Evolutionary conservation across 495 filamentous ascomycete genomes (phyloP), one percentile per base, ranked within the genome.

Genomic region (Neurospora sp.): DNA sequence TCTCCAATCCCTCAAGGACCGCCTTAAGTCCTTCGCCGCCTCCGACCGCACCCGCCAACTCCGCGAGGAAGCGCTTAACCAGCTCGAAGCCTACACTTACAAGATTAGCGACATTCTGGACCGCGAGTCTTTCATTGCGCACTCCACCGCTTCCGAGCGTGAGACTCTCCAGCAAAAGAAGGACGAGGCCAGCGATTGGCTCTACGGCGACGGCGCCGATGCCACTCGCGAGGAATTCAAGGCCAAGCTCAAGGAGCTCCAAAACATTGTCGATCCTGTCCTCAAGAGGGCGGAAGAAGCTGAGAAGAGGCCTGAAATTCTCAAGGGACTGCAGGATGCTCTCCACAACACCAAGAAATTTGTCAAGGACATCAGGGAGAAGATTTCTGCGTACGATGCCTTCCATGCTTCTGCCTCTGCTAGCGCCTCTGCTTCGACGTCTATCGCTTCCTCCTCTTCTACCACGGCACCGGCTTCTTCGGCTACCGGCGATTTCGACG

Each of bases 1-100:
- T 71, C 76, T 93, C 22, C 82, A 82, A 38, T 86, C 89, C 9
- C 89, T 94, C 80, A 90, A 90, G 77, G 85, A 89, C 71, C 90
- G 93, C 35, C 85, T 98, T 69, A 83, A 87, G 76, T 90, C 92
- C 3, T 97, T 98, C 73, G 94, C 94, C 75, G 84, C 87, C 31
- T 98, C 93, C 1, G 96, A 99, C 82, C 84, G 84, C 65, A 87
- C 90, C 6, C 92, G 94, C 39, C 81, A 89, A 53, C 83, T 89
- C 61, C 90, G 95, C 40, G 94, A 97, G 79, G 96, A 97, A 81
- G 87, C 92, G 10, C 83, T 97, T 38, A 99, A 99, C 83, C 90
- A 92, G 76, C 89, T 99, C 37, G 96, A 99, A 80, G 89, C 87
- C n/a, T 97, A 92, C 80, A 97, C 94, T 59, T 99, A 99, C 86